A percentile compares a stretch with the other conserved stretches of the same genome.
phyloP scores from a whole-genome alignment of 768 basidiomycete genomes.

The Podaxis rugospora region DNA sequence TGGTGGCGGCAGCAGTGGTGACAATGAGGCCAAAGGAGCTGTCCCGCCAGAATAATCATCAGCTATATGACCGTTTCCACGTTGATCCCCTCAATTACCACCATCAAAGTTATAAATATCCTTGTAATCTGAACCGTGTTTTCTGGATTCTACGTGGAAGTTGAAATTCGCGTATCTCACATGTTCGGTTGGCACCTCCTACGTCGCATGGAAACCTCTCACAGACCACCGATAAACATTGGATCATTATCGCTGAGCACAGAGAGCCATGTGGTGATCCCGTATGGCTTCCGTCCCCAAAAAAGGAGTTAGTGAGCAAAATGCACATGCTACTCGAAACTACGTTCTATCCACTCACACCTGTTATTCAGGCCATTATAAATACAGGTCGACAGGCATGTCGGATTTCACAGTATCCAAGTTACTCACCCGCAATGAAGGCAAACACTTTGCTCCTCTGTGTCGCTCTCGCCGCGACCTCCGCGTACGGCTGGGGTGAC shows the following conservation, averaged over 20 bases:
- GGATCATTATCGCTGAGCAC: neutral
- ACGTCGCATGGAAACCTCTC: neutral
- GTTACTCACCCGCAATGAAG: neutral
- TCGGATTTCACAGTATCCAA: neutral
- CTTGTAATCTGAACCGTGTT: neutral
- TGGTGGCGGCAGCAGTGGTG: constrained; percentile 9
- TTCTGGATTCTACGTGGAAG: neutral
- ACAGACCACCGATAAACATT: neutral
- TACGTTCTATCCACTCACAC: neutral
- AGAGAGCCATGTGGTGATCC: neutral
- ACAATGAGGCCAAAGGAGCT: neutral
- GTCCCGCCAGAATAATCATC: neutral
- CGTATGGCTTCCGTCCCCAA: neutral
- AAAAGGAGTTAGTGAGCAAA: neutral
- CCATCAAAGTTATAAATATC: neutral
- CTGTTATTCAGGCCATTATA: neutral
- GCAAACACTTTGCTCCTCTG: neutral
- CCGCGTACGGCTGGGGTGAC: constrained; percentile 36
- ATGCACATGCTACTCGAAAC: neutral
- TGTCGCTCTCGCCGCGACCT: constrained; percentile 12
- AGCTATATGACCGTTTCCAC: neutral
- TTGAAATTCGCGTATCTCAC: too few relatives aligned
- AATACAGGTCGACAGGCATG: neutral
- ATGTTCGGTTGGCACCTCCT: neutral
- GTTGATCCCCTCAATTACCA: neutral